Evolutionary conservation across 768 basidiomycete genomes (phyloP).

Genomic region (Tylopilus felleus): DNA sequence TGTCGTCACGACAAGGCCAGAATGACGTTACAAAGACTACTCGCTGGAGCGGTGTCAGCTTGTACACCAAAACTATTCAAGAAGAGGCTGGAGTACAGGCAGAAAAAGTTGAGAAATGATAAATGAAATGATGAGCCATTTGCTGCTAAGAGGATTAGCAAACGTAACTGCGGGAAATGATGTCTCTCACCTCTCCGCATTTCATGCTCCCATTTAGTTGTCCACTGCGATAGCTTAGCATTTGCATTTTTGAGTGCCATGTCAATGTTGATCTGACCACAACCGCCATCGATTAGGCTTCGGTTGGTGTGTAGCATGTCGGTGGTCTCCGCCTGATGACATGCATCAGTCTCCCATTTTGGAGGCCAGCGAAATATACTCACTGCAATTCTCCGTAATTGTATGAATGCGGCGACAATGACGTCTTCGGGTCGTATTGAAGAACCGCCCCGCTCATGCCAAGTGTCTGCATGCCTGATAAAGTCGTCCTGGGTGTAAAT

Average conservation of each 20-base stretch:
- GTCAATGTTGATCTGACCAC: conserved; percentile 70
- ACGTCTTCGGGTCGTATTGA: conserved; percentile 74
- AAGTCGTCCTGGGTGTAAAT: conserved; percentile 53
- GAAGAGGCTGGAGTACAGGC: conserved; percentile 75
- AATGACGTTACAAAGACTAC: conserved; percentile 22
- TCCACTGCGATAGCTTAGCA: conserved; percentile 68
- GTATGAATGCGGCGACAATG: conserved; percentile 71
- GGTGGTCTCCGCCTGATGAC: conserved; percentile 66
- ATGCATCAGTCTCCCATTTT: neutral
- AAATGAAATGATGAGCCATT: conserved; percentile 74
- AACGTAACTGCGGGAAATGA: neutral
- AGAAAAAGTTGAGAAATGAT: conserved; percentile 71
- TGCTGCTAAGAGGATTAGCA: conserved; percentile 39
- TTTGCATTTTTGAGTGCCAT: conserved; percentile 71
- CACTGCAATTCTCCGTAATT: conserved; percentile 77
- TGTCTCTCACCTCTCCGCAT: conserved; percentile 59
- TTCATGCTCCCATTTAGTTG: conserved; percentile 65
- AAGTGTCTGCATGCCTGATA: conserved; percentile 61
- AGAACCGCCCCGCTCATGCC: conserved; percentile 61
- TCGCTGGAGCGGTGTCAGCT: conserved; percentile 53
- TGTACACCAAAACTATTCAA: conserved; percentile 83
- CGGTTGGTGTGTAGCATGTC: conserved; percentile 63
- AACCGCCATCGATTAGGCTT: conserved; percentile 40
- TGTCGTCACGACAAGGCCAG: neutral
- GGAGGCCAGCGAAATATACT: conserved; percentile 25